Evolutionary conservation across 768 basidiomycete genomes (phyloP).

Genomic region (Psilocybe azurescens): DNA sequence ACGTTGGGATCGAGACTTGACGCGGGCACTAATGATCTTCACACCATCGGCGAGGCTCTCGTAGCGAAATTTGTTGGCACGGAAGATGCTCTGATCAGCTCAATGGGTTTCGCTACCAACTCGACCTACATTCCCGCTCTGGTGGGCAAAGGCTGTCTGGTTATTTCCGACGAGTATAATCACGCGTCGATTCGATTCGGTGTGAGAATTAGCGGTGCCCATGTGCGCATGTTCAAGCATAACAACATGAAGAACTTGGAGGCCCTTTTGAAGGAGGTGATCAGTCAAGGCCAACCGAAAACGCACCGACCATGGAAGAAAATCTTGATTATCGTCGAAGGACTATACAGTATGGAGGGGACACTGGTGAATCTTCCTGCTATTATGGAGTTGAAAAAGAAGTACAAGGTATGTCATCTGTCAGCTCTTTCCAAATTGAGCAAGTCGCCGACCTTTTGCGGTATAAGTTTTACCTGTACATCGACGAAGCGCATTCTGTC

Average conservation of each 20-base stretch:
- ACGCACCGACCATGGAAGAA: constrained; percentile 99
- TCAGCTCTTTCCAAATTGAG: constrained; percentile 1
- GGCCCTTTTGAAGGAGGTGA: constrained; percentile 80
- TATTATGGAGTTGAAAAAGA: constrained; percentile 86
- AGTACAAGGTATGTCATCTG: constrained; percentile 81
- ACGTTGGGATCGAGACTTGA: constrained; percentile 81
- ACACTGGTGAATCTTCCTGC: constrained; percentile 85
- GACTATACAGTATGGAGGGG: constrained; percentile 99
- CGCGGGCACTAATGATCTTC: constrained; percentile 87
- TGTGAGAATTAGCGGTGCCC: constrained; percentile 85
- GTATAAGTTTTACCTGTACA: constrained; percentile 87
- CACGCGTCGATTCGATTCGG: constrained; percentile 96
- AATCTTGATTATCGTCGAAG: constrained; percentile 93
- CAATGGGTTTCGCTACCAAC: constrained; percentile 98
- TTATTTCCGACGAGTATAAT: constrained; percentile 97
- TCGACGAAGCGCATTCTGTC: constrained; percentile 98
- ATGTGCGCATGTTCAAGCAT: constrained; percentile 95
- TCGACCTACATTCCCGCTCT: constrained; percentile 93
- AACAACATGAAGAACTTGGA: constrained; percentile 91
- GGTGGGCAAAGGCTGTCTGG: constrained; percentile 87
- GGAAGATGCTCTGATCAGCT: constrained; percentile 89
- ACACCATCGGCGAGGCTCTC: constrained; percentile 79
- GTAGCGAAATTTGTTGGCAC: constrained; percentile 89
- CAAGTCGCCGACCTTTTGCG: constrained; percentile 7
- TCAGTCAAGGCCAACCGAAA: constrained; percentile 97